These are phyloP conservation scores for Candida nemodendra DNA, from an alignment of 805 yeast genomes.

Conservation along the genomic window DNA sequence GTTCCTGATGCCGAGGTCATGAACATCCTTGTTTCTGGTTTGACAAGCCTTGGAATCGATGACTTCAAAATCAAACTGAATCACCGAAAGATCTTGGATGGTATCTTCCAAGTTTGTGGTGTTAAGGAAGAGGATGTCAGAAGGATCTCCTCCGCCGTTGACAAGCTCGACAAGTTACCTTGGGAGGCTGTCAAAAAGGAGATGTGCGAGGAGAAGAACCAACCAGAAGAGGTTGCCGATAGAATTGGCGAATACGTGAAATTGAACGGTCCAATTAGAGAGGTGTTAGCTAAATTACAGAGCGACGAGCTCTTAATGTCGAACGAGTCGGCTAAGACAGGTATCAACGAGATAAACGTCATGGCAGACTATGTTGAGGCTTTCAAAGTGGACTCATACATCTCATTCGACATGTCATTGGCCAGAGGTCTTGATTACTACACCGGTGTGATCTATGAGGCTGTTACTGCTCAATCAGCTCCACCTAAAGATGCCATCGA, in stretches of 20 bases:
- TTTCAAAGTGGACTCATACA: slow-evolving; percentile 62
- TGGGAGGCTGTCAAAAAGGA: slow-evolving; percentile 94
- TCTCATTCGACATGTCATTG: slow-evolving; percentile 88
- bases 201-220: slow-evolving; percentile 88
- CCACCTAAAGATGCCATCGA: slow-evolving; percentile 82
- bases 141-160: slow-evolving; percentile 91
- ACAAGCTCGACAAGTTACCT: slow-evolving; percentile 91
- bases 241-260: slow-evolving; percentile 89
- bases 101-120: slow-evolving; percentile 93
- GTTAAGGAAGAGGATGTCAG: slow-evolving; percentile 93
- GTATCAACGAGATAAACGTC: slow-evolving; percentile 75
- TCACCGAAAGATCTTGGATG: slow-evolving; percentile 94
- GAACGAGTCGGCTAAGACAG: slow-evolving; percentile 74
- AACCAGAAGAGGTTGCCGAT: slow-evolving; percentile 89
- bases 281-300: slow-evolving; percentile 54
- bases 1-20: slow-evolving; percentile 93
- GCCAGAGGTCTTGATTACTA: slow-evolving; percentile 98
- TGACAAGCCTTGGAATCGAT: slow-evolving; percentile 75
- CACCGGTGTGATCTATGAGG: slow-evolving; percentile 96
- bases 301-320: slow-evolving; percentile 55
- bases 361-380: slow-evolving; percentile 81
- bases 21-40: slow-evolving; percentile 79
- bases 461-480: slow-evolving; percentile 93
- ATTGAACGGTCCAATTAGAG: slow-evolving; percentile 71
- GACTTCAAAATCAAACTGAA: slow-evolving; percentile 92